Percentiles rank a stretch among this genome's conserved stretches.
These are phyloP conservation scores for Salix viminalis DNA, from an alignment of 345 rosid species.

Conservation along the genomic window DNA sequence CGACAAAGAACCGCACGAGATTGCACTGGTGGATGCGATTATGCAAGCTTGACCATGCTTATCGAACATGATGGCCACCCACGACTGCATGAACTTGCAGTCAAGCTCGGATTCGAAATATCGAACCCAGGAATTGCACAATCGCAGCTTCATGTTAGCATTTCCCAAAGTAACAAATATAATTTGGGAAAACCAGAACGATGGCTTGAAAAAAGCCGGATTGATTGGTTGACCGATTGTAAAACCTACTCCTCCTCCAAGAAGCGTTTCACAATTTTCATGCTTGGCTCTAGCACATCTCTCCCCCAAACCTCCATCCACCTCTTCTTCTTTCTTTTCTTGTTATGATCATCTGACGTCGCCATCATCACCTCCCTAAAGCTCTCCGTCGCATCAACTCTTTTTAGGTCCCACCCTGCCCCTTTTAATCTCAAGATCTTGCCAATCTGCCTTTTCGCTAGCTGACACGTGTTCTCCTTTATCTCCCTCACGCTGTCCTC, in stretches of 20 bases:
- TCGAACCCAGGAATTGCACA: not conserved
- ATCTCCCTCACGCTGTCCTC: conserved; percentile 66
- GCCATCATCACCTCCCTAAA: conserved; percentile 31
- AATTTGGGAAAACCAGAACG: no score
- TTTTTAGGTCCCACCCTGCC: conserved; percentile 68
- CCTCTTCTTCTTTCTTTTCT: conserved; percentile 15
- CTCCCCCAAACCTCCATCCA: conserved; percentile 67
- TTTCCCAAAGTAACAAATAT: not conserved
- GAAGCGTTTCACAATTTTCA: conserved; percentile 64
- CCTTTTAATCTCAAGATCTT: conserved; percentile 55
- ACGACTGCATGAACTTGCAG: not conserved
- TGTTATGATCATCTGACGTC: not conserved
- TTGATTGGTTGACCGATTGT: not conserved
- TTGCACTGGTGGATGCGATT: not conserved
- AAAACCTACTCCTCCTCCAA: conserved; percentile 45
- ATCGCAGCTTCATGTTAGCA: not conserved
- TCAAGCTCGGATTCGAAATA: not conserved
- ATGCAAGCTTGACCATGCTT: not conserved
- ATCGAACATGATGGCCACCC: not conserved
- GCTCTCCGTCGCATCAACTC: conserved; percentile 72
- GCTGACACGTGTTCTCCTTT: conserved; percentile 69
- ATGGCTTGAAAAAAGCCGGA: conserved; percentile 34
- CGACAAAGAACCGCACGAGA: not conserved
- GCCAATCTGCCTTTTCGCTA: conserved; percentile 67
- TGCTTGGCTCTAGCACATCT: conserved; percentile 59